phyloP scores from a whole-genome alignment of 2,329 filamentous ascomycete species.

The Ceratocystis lukuohia region DNA sequence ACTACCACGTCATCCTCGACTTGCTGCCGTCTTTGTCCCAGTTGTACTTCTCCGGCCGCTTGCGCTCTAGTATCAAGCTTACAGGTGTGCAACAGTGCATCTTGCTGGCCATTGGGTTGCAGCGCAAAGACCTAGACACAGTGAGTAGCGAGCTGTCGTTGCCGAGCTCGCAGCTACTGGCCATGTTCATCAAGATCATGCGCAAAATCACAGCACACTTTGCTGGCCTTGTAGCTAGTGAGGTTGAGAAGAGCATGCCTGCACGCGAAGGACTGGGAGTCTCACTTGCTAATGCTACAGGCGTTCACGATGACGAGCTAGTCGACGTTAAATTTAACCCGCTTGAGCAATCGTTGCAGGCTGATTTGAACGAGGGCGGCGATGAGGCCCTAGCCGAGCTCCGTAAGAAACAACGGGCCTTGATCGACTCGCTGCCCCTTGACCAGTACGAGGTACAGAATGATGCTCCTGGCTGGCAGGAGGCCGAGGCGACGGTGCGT shows the following conservation, averaged over 20 bases:
- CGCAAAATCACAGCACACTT: conserved; percentile 77
- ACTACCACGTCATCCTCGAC: conserved; percentile 95
- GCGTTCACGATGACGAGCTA: conserved; percentile 55
- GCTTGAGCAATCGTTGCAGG: conserved; percentile 56
- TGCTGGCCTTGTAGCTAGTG: conserved; percentile 57
- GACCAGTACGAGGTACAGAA: conserved; percentile 62
- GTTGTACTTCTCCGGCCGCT: conserved; percentile 71
- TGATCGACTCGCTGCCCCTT: conserved; percentile 82
- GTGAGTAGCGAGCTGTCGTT: conserved; percentile 67
- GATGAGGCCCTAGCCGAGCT: conserved; percentile 60
- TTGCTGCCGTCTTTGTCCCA: conserved; percentile 70
- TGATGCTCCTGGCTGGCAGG: conserved; percentile 48
- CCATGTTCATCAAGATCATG: conserved; percentile 95
- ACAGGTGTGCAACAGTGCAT: conserved; percentile 76
- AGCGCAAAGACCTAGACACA: conserved; percentile 73
- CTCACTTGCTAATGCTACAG: conserved; percentile 44
- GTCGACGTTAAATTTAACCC: conserved; percentile 55
- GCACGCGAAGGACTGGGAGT: conserved; percentile 43
- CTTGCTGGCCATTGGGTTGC: conserved; percentile 77
- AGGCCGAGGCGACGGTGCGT: conserved; percentile 62
- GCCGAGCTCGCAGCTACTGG: conserved; percentile 65
- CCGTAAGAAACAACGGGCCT: conserved; percentile 65
- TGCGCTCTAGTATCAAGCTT: conserved; percentile 55
- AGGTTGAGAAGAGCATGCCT: conserved; percentile 55
- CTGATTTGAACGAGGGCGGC: conserved; percentile 74